Base-by-base conservation (phyloP, 805 yeast species). In the Wickerhamomyces ciferrii region DNA sequence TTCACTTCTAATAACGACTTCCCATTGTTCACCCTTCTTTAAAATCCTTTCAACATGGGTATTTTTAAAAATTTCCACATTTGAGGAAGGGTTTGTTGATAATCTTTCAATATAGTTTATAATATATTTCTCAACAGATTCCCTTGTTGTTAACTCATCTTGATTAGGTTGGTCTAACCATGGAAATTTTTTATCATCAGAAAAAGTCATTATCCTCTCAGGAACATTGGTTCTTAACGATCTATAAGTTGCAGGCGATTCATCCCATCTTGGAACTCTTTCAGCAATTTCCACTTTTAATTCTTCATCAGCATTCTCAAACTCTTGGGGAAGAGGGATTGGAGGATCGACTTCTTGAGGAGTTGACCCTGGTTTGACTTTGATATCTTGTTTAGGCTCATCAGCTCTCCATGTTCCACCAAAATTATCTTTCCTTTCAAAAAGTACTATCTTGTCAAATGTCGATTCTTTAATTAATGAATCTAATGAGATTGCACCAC, bases 401-500 rank as follows among this genome's bases (percentile, higher is more conserved):
- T 43, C 46, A 29, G 34, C 34, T 17, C 42, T 39, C 75, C 75
- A 71, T 5, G 66, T 53, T 2, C 76, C 76, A 4, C 76, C 76
- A 15, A 62, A 54, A 3, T 50, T 47, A 23, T 46, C 45, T 42
- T 71, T 56, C 38, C 74, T 51, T 50, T 71, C 76, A 46, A 63
- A 69, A 2, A 71, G 47, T 2, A 60, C 60, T 35, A 71, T 62
- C 14, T 54, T 54, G 4, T 51, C 56, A 60, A 5, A 41, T 49
- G 8, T 55, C 23, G n/a, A n/a, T 24, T 41, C 72, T 39, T 59
- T 55, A 9, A 70, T 51, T 13, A 70, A 51, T 2, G 63, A 29
- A 41, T 70, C 72, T 21, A 69, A 54, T 1, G 66, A 54, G 38
- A 70, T 62, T 27, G 70, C 64, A 6, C 75, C 75, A 8, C 71